A percentile compares a stretch with the other conserved stretches of the same genome.
These are phyloP conservation scores for Apiospora marii DNA, from an alignment of 2,329 filamentous ascomycete species.

Conservation along the genomic window DNA sequence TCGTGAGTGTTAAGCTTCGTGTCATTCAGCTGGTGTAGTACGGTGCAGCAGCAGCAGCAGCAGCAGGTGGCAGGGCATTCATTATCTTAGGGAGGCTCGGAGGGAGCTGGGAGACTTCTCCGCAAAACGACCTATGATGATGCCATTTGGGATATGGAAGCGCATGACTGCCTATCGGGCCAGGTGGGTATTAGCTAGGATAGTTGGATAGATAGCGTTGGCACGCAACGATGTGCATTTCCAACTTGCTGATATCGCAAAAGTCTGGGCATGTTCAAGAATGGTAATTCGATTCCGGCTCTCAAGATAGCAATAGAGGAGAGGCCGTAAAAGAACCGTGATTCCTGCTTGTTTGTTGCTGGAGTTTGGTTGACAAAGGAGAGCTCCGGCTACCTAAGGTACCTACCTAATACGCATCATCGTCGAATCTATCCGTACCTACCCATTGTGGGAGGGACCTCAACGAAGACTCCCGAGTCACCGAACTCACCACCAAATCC, in stretches of 20 bases:
- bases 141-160: conserved; percentile 11
- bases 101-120: background rate
- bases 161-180: background rate
- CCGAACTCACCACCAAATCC: too few species aligned
- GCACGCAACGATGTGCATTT: background rate
- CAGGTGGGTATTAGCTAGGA: conserved; percentile 9
- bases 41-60: background rate
- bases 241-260: background rate
- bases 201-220: background rate
- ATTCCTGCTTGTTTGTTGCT: background rate
- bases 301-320: background rate
- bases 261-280: background rate
- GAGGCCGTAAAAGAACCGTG: background rate
- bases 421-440: background rate
- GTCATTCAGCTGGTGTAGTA: background rate
- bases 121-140: conserved; percentile 3
- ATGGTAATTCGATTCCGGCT: background rate
- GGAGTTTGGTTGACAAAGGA: background rate
- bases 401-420: background rate
- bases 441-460: background rate
- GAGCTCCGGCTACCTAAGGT: background rate
- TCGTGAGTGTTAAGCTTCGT: background rate
- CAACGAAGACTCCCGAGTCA: background rate
- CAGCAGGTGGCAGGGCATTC: too few species aligned
- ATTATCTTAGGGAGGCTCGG: background rate